Evolutionary conservation across 805 yeast species (phyloP).

Genomic region (Pichia nakasei): DNA sequence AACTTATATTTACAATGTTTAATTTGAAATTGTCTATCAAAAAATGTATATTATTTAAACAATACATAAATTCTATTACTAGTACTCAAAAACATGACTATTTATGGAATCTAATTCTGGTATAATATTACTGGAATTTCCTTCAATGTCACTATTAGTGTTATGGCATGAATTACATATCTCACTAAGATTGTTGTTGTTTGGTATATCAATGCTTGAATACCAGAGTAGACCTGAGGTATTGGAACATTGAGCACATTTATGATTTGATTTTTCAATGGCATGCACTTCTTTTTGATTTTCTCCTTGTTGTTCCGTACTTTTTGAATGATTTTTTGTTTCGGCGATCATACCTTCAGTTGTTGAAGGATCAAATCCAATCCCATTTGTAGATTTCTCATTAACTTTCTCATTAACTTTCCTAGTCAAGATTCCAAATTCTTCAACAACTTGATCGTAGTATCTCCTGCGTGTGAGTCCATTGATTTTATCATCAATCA

Average conservation of each 20-base stretch:
- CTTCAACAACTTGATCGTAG: slow-evolving; percentile 5
- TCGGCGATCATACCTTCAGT: neutral
- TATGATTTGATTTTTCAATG: neutral
- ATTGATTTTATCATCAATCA: slow-evolving; percentile 1
- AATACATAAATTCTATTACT: no score
- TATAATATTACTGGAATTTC: neutral
- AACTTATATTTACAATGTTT: no score
- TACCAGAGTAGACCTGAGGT: slow-evolving; percentile 6
- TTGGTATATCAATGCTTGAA: neutral
- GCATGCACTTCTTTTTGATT: no score
- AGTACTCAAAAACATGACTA: neutral
- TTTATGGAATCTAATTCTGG: slow-evolving; percentile 3
- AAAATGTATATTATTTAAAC: no score
- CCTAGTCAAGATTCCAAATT: slow-evolving; percentile 1
- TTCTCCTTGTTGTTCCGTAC: no score
- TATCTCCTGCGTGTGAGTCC: slow-evolving; percentile 7
- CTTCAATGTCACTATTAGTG: neutral
- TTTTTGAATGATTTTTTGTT: neutral
- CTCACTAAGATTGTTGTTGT: neutral
- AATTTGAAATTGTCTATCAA: no score
- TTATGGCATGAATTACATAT: slow-evolving; percentile 4
- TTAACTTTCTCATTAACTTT: neutral
- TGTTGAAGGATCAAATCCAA: neutral
- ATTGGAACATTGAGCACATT: slow-evolving; percentile 1
- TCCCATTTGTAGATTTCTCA: neutral